These are phyloP conservation scores for Exserohilum turcica DNA, from an alignment of 2,329 filamentous ascomycete species.

Conservation along the genomic window DNA sequence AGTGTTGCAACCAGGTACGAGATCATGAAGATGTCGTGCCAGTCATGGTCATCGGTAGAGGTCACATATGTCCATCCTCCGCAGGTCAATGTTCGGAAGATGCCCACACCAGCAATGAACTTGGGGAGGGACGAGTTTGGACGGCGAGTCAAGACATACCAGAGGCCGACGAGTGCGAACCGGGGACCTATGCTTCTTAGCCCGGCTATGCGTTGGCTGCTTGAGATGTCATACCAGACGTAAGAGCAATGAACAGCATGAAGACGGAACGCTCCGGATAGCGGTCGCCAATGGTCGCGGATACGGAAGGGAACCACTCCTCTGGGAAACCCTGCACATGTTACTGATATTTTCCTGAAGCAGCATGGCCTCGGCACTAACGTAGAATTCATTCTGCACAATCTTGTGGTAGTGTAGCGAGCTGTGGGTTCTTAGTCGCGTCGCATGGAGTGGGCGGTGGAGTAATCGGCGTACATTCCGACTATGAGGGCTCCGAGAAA, in stretches of 20 bases:
- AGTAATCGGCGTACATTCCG: constrained; percentile 56
- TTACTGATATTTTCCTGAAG: constrained; percentile 16
- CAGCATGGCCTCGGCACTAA: constrained; percentile 34
- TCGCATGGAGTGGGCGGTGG: constrained; percentile 13
- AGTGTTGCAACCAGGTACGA: constrained; percentile 93
- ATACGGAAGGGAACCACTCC: constrained; percentile 97
- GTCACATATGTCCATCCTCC: constrained; percentile 99
- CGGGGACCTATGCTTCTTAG: constrained; percentile 70
- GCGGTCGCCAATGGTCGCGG: constrained; percentile 93
- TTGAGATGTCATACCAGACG: constrained; percentile 66
- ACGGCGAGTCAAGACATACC: constrained; percentile 84
- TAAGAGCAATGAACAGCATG: constrained; percentile 95
- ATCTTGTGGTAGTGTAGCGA: constrained; percentile 94
- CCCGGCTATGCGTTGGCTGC: background rate
- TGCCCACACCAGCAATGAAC: constrained; percentile 76
- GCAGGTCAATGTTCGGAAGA: constrained; percentile 90
- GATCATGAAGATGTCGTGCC: constrained; percentile 99
- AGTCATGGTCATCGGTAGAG: constrained; percentile 96
- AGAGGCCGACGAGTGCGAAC: constrained; percentile 87
- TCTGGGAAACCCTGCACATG: constrained; percentile 63
- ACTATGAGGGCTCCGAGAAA: constrained; percentile 86
- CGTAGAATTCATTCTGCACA: constrained; percentile 92
- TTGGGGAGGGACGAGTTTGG: constrained; percentile 78
- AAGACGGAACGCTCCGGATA: constrained; percentile 97
- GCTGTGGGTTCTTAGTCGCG: constrained; percentile 47